A percentile compares a stretch with the other conserved stretches of the same genome.
Evolutionary conservation across 176 grass and related monocot genomes (phyloP).

Genomic region (Eremochloa ophiuroides): DNA sequence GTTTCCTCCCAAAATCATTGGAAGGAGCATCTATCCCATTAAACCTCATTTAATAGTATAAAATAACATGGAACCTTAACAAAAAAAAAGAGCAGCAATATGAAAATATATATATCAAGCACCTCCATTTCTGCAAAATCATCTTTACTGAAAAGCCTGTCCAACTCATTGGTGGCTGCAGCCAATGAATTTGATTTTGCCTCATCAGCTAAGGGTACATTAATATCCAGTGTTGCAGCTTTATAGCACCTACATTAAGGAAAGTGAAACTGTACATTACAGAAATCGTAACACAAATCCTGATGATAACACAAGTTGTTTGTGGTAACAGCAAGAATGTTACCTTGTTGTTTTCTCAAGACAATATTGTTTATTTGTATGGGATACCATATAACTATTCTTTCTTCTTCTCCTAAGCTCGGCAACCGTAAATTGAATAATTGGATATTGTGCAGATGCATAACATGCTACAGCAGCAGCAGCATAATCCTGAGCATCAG

Average conservation of each 20-base stretch:
- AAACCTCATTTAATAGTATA: background rate
- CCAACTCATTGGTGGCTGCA: slow-evolving; percentile 75
- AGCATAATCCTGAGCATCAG: slow-evolving; percentile 31
- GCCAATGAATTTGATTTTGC: slow-evolving; percentile 61
- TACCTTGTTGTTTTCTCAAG: slow-evolving; percentile 53
- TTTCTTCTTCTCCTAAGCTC: slow-evolving; percentile 76
- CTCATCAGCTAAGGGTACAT: slow-evolving; percentile 57
- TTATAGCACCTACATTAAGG: slow-evolving; percentile 55
- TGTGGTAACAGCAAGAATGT: slow-evolving; percentile 19
- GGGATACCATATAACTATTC: slow-evolving; percentile 37
- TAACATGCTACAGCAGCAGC: slow-evolving; percentile 35
- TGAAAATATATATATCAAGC: background rate
- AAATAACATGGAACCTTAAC: background rate
- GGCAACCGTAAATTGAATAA: slow-evolving; percentile 57
- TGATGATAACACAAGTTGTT: slow-evolving; percentile 19
- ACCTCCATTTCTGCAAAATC: slow-evolving; percentile 96
- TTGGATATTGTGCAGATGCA: slow-evolving; percentile 44
- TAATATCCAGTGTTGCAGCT: slow-evolving; percentile 69
- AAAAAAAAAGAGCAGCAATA: background rate
- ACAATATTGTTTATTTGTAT: slow-evolving; percentile 33
- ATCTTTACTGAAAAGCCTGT: slow-evolving; percentile 91
- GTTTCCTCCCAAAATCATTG: background rate
- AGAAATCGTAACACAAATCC: background rate
- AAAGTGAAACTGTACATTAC: slow-evolving; percentile 25
- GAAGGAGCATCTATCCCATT: background rate